Evolutionary conservation across 805 yeast genomes (phyloP).

Genomic region (Lachancea kluyveri): DNA sequence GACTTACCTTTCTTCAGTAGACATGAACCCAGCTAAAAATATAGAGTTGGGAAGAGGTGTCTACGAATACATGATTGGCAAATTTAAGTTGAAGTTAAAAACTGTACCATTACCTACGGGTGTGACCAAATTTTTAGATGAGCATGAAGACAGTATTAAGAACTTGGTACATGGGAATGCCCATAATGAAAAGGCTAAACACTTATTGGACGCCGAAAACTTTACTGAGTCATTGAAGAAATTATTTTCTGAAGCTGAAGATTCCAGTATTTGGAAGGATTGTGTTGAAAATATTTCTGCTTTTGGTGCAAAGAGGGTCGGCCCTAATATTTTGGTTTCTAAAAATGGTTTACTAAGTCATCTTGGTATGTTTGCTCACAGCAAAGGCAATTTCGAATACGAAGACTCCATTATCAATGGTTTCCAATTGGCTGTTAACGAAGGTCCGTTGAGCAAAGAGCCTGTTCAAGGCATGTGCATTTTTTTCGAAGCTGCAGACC

Average conservation of each 20-base stretch:
- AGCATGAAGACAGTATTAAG: constrained; percentile 40
- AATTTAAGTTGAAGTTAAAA: constrained; percentile 35
- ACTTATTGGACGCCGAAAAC: constrained; percentile 20
- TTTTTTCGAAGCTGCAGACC: constrained; percentile 37
- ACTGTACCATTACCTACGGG: constrained; percentile 51
- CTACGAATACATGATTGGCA: constrained; percentile 45
- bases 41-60: constrained; percentile 45
- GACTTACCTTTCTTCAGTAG: constrained; percentile 52
- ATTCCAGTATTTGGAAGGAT: constrained; percentile 25
- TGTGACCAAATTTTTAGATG: constrained; percentile 43
- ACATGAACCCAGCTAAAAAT: constrained; percentile 45
- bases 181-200: constrained; percentile 17
- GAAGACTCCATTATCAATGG: constrained; percentile 72
- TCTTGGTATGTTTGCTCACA: constrained; percentile 17
- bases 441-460: constrained; percentile 88
- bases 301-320: constrained; percentile 73
- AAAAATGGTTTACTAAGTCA: constrained; percentile 32
- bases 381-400: constrained; percentile 31
- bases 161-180: constrained; percentile 25
- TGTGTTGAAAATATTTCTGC: constrained; percentile 42
- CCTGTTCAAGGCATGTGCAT: constrained; percentile 78
- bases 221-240: constrained; percentile 25
- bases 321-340: constrained; percentile 63
- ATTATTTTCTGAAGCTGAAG: constrained; percentile 24
- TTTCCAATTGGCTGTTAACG: constrained; percentile 71